Conservation (phyloP, 1,284 basidiomycete genomes). For the Trichosporon faecale region DNA sequence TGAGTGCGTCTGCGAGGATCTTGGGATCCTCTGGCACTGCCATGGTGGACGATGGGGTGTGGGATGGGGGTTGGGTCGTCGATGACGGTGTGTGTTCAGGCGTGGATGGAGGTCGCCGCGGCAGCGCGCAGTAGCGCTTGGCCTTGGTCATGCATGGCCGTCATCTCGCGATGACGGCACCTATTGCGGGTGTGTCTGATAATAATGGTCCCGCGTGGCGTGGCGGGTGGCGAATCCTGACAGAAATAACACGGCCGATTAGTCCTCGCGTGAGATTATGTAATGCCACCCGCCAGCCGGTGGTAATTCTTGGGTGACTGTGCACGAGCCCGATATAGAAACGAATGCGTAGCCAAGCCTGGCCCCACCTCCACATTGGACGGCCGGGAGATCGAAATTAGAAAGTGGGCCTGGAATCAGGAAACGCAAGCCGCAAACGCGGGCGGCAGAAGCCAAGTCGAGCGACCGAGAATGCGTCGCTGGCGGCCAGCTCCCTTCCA, state of each 20-base stretch:
- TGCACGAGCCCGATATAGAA: neutral
- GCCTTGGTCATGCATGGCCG: slow-evolving; percentile 1
- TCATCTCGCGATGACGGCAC: slow-evolving; percentile 8
- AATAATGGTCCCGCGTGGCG: neutral
- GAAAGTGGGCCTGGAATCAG: neutral
- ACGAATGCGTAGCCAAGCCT: neutral
- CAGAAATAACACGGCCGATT: neutral
- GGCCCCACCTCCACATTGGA: neutral
- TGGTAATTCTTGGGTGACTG: too few relatives aligned
- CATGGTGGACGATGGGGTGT: slow-evolving; percentile 14
- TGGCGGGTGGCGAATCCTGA: neutral
- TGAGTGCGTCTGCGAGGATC: slow-evolving; percentile 44
- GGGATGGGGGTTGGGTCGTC: neutral
- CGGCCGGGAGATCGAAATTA: neutral
- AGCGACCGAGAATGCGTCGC: too few relatives aligned
- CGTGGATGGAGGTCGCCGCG: slow-evolving; percentile 3
- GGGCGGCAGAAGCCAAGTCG: too few relatives aligned
- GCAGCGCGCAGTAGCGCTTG: neutral
- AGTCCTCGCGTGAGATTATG: neutral
- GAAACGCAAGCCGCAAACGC: too few relatives aligned
- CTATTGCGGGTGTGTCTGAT: neutral
- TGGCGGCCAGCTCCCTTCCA: too few relatives aligned
- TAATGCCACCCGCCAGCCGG: too few relatives aligned
- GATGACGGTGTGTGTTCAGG: neutral
- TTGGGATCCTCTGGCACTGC: slow-evolving; percentile 42